Percentiles rank a stretch among this genome's conserved stretches.
Conservation (phyloP, 257 asterid species). For the Thymus quinquecostatus region DNA sequence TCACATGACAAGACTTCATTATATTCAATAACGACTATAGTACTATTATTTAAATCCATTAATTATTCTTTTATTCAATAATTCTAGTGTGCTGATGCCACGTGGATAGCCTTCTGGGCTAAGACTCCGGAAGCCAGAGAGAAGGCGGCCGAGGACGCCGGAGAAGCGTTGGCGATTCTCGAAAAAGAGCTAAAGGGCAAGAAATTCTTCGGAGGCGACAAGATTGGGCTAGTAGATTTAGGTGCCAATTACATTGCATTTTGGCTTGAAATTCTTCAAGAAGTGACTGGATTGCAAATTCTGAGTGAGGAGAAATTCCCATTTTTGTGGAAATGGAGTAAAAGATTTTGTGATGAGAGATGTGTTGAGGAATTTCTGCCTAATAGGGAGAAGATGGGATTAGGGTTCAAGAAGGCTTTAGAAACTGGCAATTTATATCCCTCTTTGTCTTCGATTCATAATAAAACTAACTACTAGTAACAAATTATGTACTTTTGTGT, state of each 20-base stretch:
- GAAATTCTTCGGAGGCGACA: constrained; percentile 59
- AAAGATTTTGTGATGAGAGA: constrained; percentile 27
- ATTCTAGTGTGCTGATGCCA: background rate
- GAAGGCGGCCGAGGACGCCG: constrained; percentile 52
- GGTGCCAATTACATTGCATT: constrained; percentile 37
- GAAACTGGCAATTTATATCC: background rate
- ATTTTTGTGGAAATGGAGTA: constrained; percentile 38
- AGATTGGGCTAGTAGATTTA: constrained; percentile 47
- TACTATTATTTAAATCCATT: no score
- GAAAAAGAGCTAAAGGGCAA: constrained; percentile 48
- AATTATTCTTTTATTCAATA: background rate
- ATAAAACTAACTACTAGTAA: no score
- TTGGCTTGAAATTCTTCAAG: constrained; percentile 39
- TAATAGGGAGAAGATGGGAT: constrained; percentile 29
- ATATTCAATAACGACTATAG: no score
- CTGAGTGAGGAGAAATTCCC: constrained; percentile 49
- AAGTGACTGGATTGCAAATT: constrained; percentile 35
- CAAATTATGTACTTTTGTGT: no score
- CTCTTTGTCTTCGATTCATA: no score
- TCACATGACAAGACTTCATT: background rate
- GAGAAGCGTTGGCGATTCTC: constrained; percentile 34
- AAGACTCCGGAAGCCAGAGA: constrained; percentile 43
- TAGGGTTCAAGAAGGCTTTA: background rate
- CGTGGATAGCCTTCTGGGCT: constrained; percentile 38
- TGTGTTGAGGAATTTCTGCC: constrained; percentile 52